Evolutionary conservation across 2,329 filamentous ascomycete species (phyloP), one percentile per base, ranked within the genome.

Genomic region (Knufia fluminis): DNA sequence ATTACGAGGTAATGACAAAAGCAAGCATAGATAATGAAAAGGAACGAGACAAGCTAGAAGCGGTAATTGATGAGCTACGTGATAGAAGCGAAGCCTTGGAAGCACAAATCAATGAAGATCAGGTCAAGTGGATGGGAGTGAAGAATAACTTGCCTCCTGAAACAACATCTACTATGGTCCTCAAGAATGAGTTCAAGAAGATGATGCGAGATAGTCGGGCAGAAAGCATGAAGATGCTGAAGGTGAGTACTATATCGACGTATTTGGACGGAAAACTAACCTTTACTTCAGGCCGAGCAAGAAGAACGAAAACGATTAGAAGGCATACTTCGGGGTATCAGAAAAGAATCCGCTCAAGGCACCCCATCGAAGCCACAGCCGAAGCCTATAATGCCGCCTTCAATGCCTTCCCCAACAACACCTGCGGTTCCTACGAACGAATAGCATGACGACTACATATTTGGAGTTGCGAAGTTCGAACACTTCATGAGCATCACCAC

Each of bases 101-200:
- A 62, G 71, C 72, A 14, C 77, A 82, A 59, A 63, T 86, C 32
- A 77, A 73, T 50, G 83, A 86, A 57, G 83, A 86, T 61, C 78
- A 76, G 60, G 78, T 86, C 56, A 74, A 75, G 53, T 80, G 75
- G 75, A 67, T 87, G 58, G 83, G 82, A 4, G 68, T 77, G 26
- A 76, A 73, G 61, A 60, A 64, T 44, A 62, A 61, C 38, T 54
- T 58, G 46, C 51, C 68, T 48, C 60, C 65, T 12, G 79, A 82
- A 55, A 77, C 72, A 8, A 86, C 80, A 9, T 85, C 80, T 58
- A 82, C 80, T 20, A 78, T 78, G 66, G 80, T 86, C 35, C 61
- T 87, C 60, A 80, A 81, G 65, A 82, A 81, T 54, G 83, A 87
- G 63, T 87, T 87, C 63, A 85, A 85, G 71, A 86, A 83, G 70